Evolutionary conservation across 73 alveolate species (phyloP).

Genomic region (Tetrahymena elliotti): DNA sequence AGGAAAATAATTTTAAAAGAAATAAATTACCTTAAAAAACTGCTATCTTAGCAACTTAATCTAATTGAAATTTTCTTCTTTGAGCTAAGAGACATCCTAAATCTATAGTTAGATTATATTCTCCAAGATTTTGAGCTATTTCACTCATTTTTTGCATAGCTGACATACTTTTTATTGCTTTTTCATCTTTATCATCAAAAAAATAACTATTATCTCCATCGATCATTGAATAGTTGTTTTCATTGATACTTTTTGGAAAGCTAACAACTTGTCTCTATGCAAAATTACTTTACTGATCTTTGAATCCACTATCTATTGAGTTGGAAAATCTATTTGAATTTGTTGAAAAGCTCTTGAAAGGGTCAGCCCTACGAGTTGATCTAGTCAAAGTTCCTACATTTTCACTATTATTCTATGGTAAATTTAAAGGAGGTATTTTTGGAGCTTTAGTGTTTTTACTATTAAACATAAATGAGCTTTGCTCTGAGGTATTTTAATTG

Average conservation of each 20-base stretch:
- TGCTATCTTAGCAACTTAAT: constrained; percentile 27
- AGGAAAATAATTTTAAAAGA: neutral
- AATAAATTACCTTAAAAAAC: neutral
- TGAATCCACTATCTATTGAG: constrained; percentile 33
- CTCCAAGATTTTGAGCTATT: constrained; percentile 17
- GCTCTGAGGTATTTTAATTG: neutral
- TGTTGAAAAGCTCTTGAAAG: constrained; percentile 33
- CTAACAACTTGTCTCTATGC: neutral
- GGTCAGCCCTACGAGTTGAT: constrained; percentile 44
- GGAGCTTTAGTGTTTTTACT: neutral
- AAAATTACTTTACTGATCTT: neutral
- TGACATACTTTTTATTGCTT: neutral
- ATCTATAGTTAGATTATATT: constrained; percentile 28
- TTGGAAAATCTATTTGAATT: constrained; percentile 39
- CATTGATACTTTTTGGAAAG: neutral
- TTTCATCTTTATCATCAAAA: neutral
- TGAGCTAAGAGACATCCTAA: constrained; percentile 12
- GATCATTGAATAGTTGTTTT: neutral
- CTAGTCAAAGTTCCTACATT: constrained; percentile 19
- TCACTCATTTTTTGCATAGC: neutral
- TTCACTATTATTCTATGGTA: constrained; percentile 24
- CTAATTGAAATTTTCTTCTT: constrained; percentile 33
- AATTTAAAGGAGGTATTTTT: constrained; percentile 34
- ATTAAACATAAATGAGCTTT: neutral
- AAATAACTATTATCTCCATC: neutral